A percentile compares a stretch with the other conserved stretches of the same genome.
phyloP scores from a whole-genome alignment of 1,284 basidiomycete genomes.

The Flammula alnicola region DNA sequence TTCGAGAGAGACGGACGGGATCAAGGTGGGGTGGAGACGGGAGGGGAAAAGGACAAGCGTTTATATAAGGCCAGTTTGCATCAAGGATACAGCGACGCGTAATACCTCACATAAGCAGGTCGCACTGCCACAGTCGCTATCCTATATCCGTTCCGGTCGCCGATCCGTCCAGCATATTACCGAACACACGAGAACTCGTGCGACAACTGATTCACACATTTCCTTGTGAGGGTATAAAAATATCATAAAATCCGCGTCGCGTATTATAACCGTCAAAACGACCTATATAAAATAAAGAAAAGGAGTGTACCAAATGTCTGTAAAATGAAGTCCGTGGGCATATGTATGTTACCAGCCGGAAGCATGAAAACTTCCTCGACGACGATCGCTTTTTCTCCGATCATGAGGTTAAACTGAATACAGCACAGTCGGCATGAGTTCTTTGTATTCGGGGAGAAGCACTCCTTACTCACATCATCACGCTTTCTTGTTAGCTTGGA shows the following conservation, averaged over 20 bases:
- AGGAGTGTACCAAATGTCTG: constrained; percentile 11
- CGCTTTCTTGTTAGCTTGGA: constrained; percentile 36
- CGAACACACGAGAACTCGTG: constrained; percentile 3
- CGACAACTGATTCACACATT: not conserved
- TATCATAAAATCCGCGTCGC: constrained; percentile 22
- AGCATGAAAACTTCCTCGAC: not conserved
- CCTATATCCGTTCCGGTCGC: constrained; percentile 20
- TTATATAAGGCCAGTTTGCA: constrained; percentile 35
- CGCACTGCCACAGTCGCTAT: constrained; percentile 18
- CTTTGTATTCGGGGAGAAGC: not conserved
- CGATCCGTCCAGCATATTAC: constrained; percentile 18
- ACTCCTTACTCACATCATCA: constrained; percentile 5
- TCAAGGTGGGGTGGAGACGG: constrained; percentile 23
- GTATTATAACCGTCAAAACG: constrained; percentile 14
- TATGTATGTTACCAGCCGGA: constrained; percentile 13
- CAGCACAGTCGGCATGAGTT: not conserved
- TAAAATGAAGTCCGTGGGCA: constrained; percentile 8
- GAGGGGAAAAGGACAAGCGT: constrained; percentile 24
- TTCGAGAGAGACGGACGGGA: constrained; percentile 24
- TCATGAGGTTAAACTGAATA: not conserved
- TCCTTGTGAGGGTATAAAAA: constrained; percentile 23
- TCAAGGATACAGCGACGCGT: constrained; percentile 41
- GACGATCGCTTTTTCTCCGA: not conserved
- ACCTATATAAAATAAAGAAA: constrained; percentile 17
- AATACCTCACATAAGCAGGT: constrained; percentile 35